A percentile compares a stretch with the other conserved stretches of the same genome.
These are phyloP conservation scores for Ustilago lituana DNA, from an alignment of 1,284 basidiomycete genomes.

Conservation along the genomic window DNA sequence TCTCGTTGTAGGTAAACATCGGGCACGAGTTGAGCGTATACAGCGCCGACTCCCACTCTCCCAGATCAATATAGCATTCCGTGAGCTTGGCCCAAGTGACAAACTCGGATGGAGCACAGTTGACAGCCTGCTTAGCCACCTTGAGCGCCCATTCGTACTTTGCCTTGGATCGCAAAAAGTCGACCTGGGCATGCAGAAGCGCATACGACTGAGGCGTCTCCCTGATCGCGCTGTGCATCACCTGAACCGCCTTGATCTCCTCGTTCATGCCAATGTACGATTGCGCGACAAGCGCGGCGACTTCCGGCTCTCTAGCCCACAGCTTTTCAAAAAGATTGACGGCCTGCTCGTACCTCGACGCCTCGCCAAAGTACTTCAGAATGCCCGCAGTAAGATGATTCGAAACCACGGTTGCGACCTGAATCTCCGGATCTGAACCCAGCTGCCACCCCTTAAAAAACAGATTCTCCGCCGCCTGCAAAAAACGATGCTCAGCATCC, in stretches of 20 bases:
- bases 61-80: constrained; percentile 89
- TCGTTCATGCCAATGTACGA: constrained; percentile 97
- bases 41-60: constrained; percentile 84
- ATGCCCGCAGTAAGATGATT: constrained; percentile 95
- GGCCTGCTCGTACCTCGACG: constrained; percentile 82
- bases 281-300: constrained; percentile 84
- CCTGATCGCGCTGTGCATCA: constrained; percentile 85
- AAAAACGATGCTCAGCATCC: constrained; percentile 88
- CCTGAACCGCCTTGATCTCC: constrained; percentile 96
- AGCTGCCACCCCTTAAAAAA: constrained; percentile 98
- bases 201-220: constrained; percentile 91
- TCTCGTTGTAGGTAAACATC: constrained; percentile 99
- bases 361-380: constrained; percentile 96
- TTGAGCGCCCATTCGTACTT: constrained; percentile 84
- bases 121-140: constrained; percentile 90
- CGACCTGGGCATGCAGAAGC: constrained; percentile 90
- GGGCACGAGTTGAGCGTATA: constrained; percentile 98
- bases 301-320: constrained; percentile 84
- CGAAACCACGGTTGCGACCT: constrained; percentile 95
- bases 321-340: constrained; percentile 96
- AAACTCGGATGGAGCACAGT: constrained; percentile 96
- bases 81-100: constrained; percentile 98
- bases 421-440: constrained; percentile 96
- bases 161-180: constrained; percentile 84
- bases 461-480: constrained; percentile 87